These are phyloP conservation scores for Syncephalastrum monosporum DNA, from an alignment of 371 early-diverging fungal species.

Conservation along the genomic window DNA sequence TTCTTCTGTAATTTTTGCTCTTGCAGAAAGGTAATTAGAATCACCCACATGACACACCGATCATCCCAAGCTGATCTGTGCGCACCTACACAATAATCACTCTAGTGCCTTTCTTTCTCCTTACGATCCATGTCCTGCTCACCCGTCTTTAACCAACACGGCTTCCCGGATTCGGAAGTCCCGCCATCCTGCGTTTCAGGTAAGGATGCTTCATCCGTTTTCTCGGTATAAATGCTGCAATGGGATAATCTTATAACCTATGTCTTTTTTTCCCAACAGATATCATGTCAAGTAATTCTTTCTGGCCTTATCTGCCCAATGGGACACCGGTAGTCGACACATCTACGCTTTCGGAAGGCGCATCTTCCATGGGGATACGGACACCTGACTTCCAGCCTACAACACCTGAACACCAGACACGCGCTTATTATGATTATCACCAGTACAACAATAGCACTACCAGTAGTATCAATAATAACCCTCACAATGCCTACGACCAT, in stretches of 20 bases:
- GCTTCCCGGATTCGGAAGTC: slow-evolving; percentile 4
- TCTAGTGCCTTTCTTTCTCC: neutral
- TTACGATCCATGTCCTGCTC: neutral
- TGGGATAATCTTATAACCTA: too few species aligned
- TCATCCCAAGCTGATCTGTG: slow-evolving; percentile 1
- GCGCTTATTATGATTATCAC: neutral
- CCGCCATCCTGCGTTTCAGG: slow-evolving; percentile 20
- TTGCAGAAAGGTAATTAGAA: neutral
- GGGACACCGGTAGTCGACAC: too few species aligned
- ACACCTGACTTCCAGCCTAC: slow-evolving; percentile 17
- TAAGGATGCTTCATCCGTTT: neutral
- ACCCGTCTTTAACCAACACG: neutral
- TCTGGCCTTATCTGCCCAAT: too few species aligned
- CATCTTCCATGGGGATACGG: slow-evolving; percentile 20
- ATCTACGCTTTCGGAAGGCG: too few species aligned
- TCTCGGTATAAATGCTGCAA: too few species aligned
- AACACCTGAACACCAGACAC: neutral
- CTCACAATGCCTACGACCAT: too few species aligned
- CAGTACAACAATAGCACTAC: too few species aligned
- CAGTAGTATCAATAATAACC: too few species aligned
- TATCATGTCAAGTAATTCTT: too few species aligned
- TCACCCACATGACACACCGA: too few species aligned
- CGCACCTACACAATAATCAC: neutral
- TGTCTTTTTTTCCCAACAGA: too few species aligned
- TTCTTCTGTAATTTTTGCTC: neutral